These are phyloP conservation scores for Mucor mucedo DNA, from an alignment of 371 early-diverging fungal species.

Conservation along the genomic window DNA sequence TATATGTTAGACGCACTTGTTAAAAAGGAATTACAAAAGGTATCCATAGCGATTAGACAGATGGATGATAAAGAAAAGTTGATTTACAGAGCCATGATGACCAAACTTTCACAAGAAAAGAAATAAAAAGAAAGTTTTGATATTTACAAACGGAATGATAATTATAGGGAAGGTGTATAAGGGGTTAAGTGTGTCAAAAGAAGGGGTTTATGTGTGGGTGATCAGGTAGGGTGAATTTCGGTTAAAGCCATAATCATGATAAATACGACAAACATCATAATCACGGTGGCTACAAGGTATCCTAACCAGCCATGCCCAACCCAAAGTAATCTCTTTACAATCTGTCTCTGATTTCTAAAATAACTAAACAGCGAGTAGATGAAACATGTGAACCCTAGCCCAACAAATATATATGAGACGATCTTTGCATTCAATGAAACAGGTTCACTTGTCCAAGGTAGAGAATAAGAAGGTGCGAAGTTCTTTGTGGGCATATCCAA, in stretches of 20 bases:
- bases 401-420: conserved; percentile 44
- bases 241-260: conserved; percentile 44
- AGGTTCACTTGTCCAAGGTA: conserved; percentile 43
- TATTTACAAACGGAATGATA: conserved; percentile 5
- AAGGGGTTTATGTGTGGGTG: background rate
- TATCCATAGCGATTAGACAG: conserved; percentile 32
- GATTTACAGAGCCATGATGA: conserved; percentile 43
- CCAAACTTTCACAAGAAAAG: conserved; percentile 27
- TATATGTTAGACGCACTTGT: conserved; percentile 32
- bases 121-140: conserved; percentile 1
- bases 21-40: conserved; percentile 55
- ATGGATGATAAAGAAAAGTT: conserved; percentile 28
- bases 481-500: conserved; percentile 39
- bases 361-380: conserved; percentile 36
- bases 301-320: conserved; percentile 52
- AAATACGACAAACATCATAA: conserved; percentile 43
- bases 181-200: background rate
- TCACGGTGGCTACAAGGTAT: conserved; percentile 40
- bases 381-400: conserved; percentile 40
- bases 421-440: conserved; percentile 26
- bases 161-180: background rate
- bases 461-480: conserved; percentile 43
- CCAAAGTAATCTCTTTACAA: conserved; percentile 34
- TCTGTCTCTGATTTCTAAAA: conserved; percentile 42
- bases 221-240: conserved; percentile 18